These are phyloP conservation scores for Posidonia australis DNA, from an alignment of 106 monocot species.

Conservation along the genomic window DNA sequence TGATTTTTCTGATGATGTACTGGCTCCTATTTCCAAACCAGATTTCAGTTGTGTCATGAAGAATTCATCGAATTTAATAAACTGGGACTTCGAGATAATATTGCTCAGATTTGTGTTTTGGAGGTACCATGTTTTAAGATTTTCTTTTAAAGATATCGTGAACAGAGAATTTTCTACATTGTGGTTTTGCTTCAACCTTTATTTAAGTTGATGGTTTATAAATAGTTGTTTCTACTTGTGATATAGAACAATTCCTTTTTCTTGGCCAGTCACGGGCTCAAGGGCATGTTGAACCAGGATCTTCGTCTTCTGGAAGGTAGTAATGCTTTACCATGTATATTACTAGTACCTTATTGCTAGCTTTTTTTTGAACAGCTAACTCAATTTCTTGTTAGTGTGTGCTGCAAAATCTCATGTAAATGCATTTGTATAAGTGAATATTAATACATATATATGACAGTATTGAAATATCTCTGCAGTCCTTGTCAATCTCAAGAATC, in stretches of 20 bases:
- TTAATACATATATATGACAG: no score
- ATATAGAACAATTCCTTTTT: constrained; percentile 26
- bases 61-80: constrained; percentile 80
- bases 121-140: constrained; percentile 32
- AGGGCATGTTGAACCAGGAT: constrained; percentile 16
- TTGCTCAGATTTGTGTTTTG: constrained; percentile 95
- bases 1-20: no score
- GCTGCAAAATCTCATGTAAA: no score
- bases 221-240: constrained; percentile 6
- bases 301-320: constrained; percentile 36
- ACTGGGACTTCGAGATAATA: constrained; percentile 92
- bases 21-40: constrained; percentile 12
- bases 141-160: neutral
- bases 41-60: constrained; percentile 67
- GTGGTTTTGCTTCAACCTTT: neutral
- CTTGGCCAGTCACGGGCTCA: constrained; percentile 50
- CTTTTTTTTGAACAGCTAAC: no score
- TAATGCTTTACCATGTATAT: neutral
- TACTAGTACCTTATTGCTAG: no score
- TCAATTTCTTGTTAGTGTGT: no score
- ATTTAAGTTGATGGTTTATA: neutral
- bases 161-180: neutral
- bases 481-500: constrained; percentile 18
- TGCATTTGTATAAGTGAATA: no score
- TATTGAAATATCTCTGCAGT: constrained; percentile 22